These are phyloP conservation scores for Blastobotrys persicus DNA, from an alignment of 1,139 yeast genomes.

Conservation along the genomic window DNA sequence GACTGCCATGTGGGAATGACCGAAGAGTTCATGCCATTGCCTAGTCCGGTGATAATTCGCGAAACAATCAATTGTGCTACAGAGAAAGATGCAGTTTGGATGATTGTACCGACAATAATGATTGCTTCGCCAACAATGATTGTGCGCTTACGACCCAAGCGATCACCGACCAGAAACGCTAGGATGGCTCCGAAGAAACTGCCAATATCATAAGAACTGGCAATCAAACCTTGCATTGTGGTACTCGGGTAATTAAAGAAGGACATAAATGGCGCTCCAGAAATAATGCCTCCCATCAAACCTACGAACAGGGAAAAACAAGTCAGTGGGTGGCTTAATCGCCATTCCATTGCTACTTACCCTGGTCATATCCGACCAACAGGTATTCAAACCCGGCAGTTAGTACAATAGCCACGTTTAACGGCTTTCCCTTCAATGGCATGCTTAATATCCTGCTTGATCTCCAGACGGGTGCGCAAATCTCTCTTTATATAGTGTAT, in stretches of 20 bases:
- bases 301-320: too few relatives aligned
- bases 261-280: conserved; percentile 23
- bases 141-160: conserved; percentile 47
- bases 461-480: background rate
- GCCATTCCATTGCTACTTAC: too few relatives aligned
- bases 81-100: conserved; percentile 27
- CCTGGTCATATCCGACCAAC: conserved; percentile 9
- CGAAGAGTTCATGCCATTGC: conserved; percentile 59
- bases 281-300: conserved; percentile 28
- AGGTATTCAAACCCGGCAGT: conserved; percentile 12
- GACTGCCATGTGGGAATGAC: conserved; percentile 57
- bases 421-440: conserved; percentile 9
- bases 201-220: conserved; percentile 72
- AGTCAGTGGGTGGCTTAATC: too few relatives aligned
- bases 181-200: conserved; percentile 52
- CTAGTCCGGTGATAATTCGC: conserved; percentile 54
- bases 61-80: conserved; percentile 51
- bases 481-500: background rate
- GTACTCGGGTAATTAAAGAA: conserved; percentile 23
- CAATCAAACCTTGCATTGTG: conserved; percentile 29
- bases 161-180: conserved; percentile 53
- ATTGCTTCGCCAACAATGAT: conserved; percentile 20
- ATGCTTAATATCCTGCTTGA: background rate
- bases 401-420: conserved; percentile 9
- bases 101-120: conserved; percentile 47